Percentiles rank a stretch among this genome's conserved stretches.
These are phyloP conservation scores for Lactarius hatsudake DNA, from an alignment of 768 basidiomycete species.

Conservation along the genomic window DNA sequence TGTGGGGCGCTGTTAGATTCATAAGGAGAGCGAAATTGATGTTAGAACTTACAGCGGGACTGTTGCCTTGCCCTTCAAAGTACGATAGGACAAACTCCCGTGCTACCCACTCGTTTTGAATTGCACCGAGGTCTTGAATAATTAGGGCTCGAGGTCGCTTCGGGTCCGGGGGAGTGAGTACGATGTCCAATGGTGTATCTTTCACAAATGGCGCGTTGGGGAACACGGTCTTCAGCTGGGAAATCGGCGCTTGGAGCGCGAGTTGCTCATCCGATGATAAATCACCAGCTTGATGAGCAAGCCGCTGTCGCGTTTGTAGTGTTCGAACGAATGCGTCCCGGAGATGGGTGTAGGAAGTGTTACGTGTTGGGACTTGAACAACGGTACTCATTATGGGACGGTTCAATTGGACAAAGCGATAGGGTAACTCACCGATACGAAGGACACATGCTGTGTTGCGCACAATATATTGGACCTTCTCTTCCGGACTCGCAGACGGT, in stretches of 20 bases:
- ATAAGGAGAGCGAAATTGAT: neutral
- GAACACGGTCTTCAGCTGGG: conserved; percentile 73
- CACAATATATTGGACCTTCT: conserved; percentile 69
- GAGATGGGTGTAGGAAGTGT: conserved; percentile 74
- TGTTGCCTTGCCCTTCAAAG: conserved; percentile 67
- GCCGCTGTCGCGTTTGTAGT: conserved; percentile 56
- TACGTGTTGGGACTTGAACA: conserved; percentile 68
- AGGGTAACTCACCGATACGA: conserved; percentile 56
- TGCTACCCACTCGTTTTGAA: conserved; percentile 74
- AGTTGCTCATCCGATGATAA: conserved; percentile 60
- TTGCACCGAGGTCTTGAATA: conserved; percentile 67
- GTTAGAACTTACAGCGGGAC: conserved; percentile 58
- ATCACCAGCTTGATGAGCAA: conserved; percentile 48
- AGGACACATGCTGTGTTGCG: conserved; percentile 67
- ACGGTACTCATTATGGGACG: conserved; percentile 6
- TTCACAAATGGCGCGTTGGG: conserved; percentile 68
- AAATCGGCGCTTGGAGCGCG: conserved; percentile 57
- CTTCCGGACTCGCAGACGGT: conserved; percentile 52
- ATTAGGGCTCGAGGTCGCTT: conserved; percentile 53
- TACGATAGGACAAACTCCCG: conserved; percentile 72
- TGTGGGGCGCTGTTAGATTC: conserved; percentile 28
- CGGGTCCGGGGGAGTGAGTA: conserved; percentile 53
- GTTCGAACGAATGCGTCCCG: conserved; percentile 82
- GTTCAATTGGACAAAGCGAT: neutral
- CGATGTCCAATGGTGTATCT: conserved; percentile 64